Base-by-base conservation (phyloP, 2,329 filamentous ascomycete genomes). In the Ophiognomonia clavigignenti-juglandacearum region DNA sequence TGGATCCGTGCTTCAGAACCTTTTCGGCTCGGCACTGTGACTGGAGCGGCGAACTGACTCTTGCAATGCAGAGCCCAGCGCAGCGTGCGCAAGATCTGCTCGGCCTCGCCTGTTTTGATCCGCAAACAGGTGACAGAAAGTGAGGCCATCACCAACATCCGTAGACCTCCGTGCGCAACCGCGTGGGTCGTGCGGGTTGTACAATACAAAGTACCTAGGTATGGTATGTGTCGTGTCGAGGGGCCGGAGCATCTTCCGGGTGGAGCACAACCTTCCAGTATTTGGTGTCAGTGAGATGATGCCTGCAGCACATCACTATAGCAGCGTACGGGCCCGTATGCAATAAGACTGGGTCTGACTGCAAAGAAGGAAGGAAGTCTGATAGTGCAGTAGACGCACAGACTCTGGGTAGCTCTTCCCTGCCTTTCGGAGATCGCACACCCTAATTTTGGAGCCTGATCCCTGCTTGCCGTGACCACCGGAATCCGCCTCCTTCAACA, bases 1-100 rank as follows among this genome's bases (percentile, higher is more conserved):
- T 32, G 39, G 42, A 44, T 32, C 31, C 37, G 35, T 49, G 42
- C 43, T 38, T 48, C 47, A 45, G 47, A 48, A 36, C 23, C 23
- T 16, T 14, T 7, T 20, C 37, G 44, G 24, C 42, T 34, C 47
- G 31, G 31, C 31, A 49, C 19, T 14, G 26, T 27, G 16, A 29
- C 8, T 34, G 9, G 14, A 34, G 8, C 8, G n/a, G 13, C 13
- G 18, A 34, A 34, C 31, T 34, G 31, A 31, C 29, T 31, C 29
- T 31, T 31, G 29, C 29, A n/a, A 31, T 31, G 29, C 29, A 31
- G 29, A 31, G 4, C 10, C 29, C 29, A 11, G 29, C 11, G 29
- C 10, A n/a, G n/a, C n/a, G n/a, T n/a, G n/a, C n/a, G n/a, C 13
- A 31, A 31, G n/a, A 10, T 31, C 5, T 31, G 29, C 29, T 31